phyloP scores from a whole-genome alignment of 305 asterid genomes.

The Rubia tinctorum region DNA sequence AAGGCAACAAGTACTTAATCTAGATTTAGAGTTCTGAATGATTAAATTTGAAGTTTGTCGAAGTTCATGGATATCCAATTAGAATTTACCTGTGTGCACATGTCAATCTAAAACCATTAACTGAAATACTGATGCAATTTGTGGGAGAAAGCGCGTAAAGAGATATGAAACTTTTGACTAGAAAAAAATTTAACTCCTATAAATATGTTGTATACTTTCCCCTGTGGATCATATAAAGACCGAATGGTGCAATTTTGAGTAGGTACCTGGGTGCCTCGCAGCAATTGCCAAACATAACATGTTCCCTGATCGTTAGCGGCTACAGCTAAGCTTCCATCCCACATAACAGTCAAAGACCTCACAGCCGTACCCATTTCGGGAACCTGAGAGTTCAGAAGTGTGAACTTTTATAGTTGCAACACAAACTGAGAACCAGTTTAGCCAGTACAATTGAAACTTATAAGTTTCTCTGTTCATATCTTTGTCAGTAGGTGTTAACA shows the following conservation, averaged over 20 bases:
- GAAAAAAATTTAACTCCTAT: not conserved
- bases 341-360: conserved; percentile 89
- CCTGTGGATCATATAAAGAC: not conserved
- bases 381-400: conserved; percentile 43
- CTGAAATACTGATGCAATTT: not conserved
- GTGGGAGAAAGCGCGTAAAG: not conserved
- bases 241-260: not conserved
- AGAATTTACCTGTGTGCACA: no score
- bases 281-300: conserved; percentile 92
- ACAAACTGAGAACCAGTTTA: not conserved
- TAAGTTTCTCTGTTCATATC: not conserved
- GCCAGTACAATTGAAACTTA: not conserved
- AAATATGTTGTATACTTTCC: not conserved
- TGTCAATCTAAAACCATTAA: not conserved
- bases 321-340: conserved; percentile 97
- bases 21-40: no score
- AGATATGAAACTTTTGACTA: not conserved
- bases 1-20: no score
- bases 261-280: conserved; percentile 82
- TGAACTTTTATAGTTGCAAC: not conserved
- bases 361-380: conserved; percentile 98
- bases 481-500: not conserved
- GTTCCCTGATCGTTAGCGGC: conserved; percentile 95
- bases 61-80: no score
- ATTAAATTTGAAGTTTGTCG: no score